Percentiles rank a stretch among this genome's conserved stretches.
Evolutionary conservation across 331 rosid genomes (phyloP).

Genomic region (Phaseolus coccineus): DNA sequence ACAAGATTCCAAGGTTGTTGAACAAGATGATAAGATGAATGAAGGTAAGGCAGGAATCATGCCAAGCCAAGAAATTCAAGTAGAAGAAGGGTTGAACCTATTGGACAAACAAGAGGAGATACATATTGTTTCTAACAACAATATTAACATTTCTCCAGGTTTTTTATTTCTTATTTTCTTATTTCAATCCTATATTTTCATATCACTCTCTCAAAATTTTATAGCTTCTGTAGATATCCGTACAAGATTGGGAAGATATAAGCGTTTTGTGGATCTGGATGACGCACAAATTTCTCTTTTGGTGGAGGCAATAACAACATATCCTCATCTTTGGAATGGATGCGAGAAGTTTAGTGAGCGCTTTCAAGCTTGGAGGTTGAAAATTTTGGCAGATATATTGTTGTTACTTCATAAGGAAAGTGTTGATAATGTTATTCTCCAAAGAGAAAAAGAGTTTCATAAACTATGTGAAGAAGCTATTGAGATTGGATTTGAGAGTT

Average conservation of each 20-base stretch:
- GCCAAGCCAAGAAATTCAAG: neutral
- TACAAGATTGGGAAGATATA: slow-evolving; percentile 5
- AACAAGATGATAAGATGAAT: neutral
- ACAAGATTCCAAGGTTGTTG: neutral
- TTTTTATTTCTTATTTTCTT: too few relatives aligned
- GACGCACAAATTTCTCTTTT: slow-evolving; percentile 34
- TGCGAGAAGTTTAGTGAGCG: neutral
- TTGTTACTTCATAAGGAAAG: neutral
- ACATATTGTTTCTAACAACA: too few relatives aligned
- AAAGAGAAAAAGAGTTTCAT: slow-evolving; percentile 13
- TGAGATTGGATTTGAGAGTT: slow-evolving; percentile 33
- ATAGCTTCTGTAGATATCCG: slow-evolving; percentile 21
- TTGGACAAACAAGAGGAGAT: too few relatives aligned
- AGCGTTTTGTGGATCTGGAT: slow-evolving; percentile 17
- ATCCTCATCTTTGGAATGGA: slow-evolving; percentile 37
- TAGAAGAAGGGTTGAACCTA: neutral
- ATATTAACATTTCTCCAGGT: too few relatives aligned
- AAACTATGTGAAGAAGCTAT: slow-evolving; percentile 19
- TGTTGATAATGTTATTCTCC: neutral
- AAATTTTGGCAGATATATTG: slow-evolving; percentile 35
- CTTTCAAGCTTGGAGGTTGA: slow-evolving; percentile 32
- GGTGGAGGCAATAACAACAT: neutral
- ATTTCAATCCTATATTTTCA: too few relatives aligned
- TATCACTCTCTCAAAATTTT: neutral
- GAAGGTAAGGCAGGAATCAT: neutral